Base-by-base conservation (phyloP, 169 alveolate genomes). In the Plasmodium vivax region DNA sequence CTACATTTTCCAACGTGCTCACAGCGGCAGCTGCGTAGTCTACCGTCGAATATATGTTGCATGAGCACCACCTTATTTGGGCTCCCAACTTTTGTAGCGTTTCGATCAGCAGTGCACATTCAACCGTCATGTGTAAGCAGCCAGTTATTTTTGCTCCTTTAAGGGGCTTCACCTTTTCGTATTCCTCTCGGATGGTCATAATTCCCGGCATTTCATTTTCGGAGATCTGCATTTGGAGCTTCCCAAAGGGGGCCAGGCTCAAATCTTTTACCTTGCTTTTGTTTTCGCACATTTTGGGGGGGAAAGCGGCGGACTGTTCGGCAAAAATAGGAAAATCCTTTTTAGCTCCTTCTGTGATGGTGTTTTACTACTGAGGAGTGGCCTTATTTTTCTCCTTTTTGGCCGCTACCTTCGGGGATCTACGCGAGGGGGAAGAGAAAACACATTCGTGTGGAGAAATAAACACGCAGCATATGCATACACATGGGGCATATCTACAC, bases 141-240 rank as follows among this genome's bases (percentile, higher is more conserved):
- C 99, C 99, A 23, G 99, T 96, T 87, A 99, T 97, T 92, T 98
- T 97, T 58, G 99, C 99, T 27, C 99, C 99, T 95, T 97, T 95
- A 74, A 99, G 96, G 23, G 99, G 99, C 95, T 99, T 92, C 51
- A 85, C 16, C 45, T 97, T 96, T 58, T 98, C 99, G 87, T 92
- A 98, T 93, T 98, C 99, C 90, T 96, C 96, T 84, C 99, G 94
- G 82, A 98, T 95, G 14, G 98, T 96, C 98, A 98, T 98, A 82
- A 99, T 97, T 12, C 99, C 99, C 32, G 99, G 99, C 99, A 99
- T 98, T 96, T 99, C 99, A 34, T 97, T 98, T 96, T 98, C 99
- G 16, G 99, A 99, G 58, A 98, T 83, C 47, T 96, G 94, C 95
- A 98, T 97, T 96, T 98, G 99, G 95, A 97, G 95, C 95, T 99